These are phyloP conservation scores for Candida nanaspora DNA, from an alignment of 805 yeast genomes.

Conservation along the genomic window DNA sequence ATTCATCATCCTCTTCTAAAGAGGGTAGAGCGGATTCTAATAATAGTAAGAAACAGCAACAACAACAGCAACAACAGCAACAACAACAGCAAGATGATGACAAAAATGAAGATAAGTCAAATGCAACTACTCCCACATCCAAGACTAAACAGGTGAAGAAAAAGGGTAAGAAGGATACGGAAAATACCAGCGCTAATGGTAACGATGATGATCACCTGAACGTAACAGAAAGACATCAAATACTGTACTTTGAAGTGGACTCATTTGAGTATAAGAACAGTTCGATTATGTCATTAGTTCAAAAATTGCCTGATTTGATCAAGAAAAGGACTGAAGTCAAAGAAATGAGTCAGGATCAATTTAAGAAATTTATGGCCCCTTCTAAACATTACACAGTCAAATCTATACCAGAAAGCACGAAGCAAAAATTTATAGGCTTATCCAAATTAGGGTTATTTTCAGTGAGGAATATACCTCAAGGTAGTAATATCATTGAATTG, in stretches of 20 bases:
- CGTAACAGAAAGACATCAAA: slow-evolving; percentile 40
- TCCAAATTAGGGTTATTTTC: slow-evolving; percentile 59
- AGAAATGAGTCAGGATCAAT: slow-evolving; percentile 12
- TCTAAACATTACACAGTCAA: slow-evolving; percentile 30
- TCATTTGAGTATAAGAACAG: slow-evolving; percentile 38
- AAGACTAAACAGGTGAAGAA: slow-evolving; percentile 31
- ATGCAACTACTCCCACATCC: background rate
- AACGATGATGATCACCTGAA: slow-evolving; percentile 37
- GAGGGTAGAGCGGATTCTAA: slow-evolving; percentile 3
- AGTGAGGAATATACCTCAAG: slow-evolving; percentile 31
- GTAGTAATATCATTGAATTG: slow-evolving; percentile 50
- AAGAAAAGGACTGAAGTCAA: slow-evolving; percentile 15
- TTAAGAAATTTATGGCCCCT: background rate
- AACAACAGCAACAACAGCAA: background rate
- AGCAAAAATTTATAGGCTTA: slow-evolving; percentile 59
- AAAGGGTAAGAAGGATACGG: slow-evolving; percentile 19
- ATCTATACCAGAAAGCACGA: slow-evolving; percentile 50
- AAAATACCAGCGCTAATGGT: slow-evolving; percentile 4
- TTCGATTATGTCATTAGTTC: slow-evolving; percentile 21
- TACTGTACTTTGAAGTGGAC: slow-evolving; percentile 41
- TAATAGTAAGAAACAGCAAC: background rate
- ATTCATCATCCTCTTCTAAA: slow-evolving; percentile 1
- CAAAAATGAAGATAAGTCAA: slow-evolving; percentile 4
- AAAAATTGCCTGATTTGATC: slow-evolving; percentile 18
- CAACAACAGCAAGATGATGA: slow-evolving; percentile 1